phyloP scores from a whole-genome alignment of 2,329 filamentous ascomycete genomes.

The Ascochyta viciae-villosae region DNA sequence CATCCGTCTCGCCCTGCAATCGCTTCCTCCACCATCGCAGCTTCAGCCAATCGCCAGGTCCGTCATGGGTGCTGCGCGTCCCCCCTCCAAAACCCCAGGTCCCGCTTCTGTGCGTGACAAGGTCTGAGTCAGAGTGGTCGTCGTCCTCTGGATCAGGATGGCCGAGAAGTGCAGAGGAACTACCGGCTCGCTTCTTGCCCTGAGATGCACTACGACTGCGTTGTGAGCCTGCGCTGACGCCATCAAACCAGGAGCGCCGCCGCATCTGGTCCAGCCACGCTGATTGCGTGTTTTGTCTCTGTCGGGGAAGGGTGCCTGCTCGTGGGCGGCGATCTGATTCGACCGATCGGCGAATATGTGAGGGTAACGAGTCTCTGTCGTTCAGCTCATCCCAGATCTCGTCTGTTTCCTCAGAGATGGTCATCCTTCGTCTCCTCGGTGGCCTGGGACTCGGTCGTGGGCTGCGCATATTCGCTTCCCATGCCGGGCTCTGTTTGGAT shows the following conservation, averaged over 20 bases:
- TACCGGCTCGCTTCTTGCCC: conserved; percentile 37
- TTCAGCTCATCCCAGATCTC: conserved; percentile 91
- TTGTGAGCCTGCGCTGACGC: conserved; percentile 28
- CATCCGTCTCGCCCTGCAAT: conserved; percentile 42
- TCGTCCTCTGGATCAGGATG: conserved; percentile 42
- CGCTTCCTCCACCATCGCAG: conserved; percentile 50
- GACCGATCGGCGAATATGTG: conserved; percentile 39
- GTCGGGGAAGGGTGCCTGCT: conserved; percentile 42
- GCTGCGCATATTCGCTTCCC: conserved; percentile 28
- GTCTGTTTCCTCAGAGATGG: conserved; percentile 70
- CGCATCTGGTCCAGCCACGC: conserved; percentile 46
- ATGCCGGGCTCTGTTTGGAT: conserved; percentile 35
- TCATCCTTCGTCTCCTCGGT: conserved; percentile 47
- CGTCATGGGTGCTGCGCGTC: conserved; percentile 32
- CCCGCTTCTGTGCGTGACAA: conserved; percentile 27
- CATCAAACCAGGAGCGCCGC: conserved; percentile 47
- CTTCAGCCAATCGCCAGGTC: conserved; percentile 46
- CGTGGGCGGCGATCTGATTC: conserved; percentile 41
- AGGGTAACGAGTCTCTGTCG: conserved; percentile 57
- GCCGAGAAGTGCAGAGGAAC: conserved; percentile 31
- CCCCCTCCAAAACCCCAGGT: conserved; percentile 37
- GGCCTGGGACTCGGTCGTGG: conserved; percentile 35
- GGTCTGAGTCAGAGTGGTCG: conserved; percentile 39
- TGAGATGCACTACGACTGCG: conserved; percentile 35
- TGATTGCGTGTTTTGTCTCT: conserved; percentile 38